Evolutionary conservation across 768 basidiomycete genomes (phyloP).

Genomic region (Cubamyces lactineus): DNA sequence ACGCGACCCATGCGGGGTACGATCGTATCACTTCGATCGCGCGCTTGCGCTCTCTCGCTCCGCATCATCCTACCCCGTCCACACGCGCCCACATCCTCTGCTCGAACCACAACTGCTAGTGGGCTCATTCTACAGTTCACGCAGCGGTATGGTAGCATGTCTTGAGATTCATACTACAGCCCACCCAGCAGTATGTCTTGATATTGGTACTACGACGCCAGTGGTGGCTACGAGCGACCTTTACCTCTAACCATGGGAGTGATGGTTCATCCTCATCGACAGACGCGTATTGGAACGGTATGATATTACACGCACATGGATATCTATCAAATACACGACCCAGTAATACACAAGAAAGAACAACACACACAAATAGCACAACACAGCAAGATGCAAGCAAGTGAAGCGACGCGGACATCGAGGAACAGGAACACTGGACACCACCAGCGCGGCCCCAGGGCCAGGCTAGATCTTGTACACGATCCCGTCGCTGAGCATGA

Average conservation of each 20-base stretch:
- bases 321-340: constrained; percentile 4
- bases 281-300: neutral
- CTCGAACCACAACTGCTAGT: neutral
- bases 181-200: no score
- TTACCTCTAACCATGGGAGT: no score
- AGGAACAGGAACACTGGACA: neutral
- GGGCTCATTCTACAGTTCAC: no score
- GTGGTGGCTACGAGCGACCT: no score
- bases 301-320: neutral
- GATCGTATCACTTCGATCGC: constrained; percentile 20
- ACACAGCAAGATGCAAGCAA: constrained; percentile 1
- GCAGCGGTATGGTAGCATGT: no score
- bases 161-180: no score
- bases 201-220: no score
- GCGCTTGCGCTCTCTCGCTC: neutral
- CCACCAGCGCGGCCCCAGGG: neutral
- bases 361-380: neutral
- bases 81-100: neutral
- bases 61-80: neutral
- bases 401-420: neutral
- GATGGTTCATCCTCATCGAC: no score
- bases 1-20: constrained; percentile 19
- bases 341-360: constrained; percentile 4
- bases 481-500: constrained; percentile 87
- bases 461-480: constrained; percentile 76